Conservation (phyloP, 139 green algal species). For the Volvox reticuliferus region DNA sequence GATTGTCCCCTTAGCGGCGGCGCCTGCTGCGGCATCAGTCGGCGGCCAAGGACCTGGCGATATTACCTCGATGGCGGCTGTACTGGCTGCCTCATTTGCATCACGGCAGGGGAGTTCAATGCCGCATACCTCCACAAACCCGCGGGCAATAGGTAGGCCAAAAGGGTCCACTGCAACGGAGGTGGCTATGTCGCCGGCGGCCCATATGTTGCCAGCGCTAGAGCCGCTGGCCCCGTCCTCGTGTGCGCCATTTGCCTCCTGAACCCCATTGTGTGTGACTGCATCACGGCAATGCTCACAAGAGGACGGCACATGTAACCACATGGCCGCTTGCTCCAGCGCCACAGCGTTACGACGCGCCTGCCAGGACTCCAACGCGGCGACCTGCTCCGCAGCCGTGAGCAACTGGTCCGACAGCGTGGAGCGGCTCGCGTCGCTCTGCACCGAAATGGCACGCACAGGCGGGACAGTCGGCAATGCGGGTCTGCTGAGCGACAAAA, state of each 20-base stretch:
- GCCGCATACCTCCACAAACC: slow-evolving; percentile 72
- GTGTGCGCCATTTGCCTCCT: not conserved
- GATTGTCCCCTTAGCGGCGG: not conserved
- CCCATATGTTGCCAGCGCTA: slow-evolving; percentile 17
- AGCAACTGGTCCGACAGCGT: slow-evolving; percentile 50
- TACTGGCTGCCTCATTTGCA: slow-evolving; percentile 18
- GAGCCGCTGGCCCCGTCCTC: not conserved
- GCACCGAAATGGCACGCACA: not conserved
- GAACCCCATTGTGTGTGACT: not conserved
- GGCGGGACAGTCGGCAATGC: not conserved
- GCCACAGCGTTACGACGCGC: slow-evolving; percentile 47
- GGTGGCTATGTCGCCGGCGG: not conserved
- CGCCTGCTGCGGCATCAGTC: not conserved
- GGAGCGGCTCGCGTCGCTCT: slow-evolving; percentile 33
- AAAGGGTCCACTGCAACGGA: not conserved
- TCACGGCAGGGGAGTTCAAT: slow-evolving; percentile 65
- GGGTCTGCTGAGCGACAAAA: not conserved
- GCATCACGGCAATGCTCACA: not conserved
- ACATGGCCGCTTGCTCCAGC: slow-evolving; percentile 60
- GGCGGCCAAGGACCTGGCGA: not conserved
- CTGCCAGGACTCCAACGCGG: slow-evolving; percentile 54
- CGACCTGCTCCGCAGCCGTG: slow-evolving; percentile 44
- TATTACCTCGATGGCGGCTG: not conserved
- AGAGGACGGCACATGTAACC: slow-evolving; percentile 27
- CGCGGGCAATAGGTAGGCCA: slow-evolving; percentile 50